Conservation (phyloP, 805 yeast genomes). For the Starmera amethionina region DNA sequence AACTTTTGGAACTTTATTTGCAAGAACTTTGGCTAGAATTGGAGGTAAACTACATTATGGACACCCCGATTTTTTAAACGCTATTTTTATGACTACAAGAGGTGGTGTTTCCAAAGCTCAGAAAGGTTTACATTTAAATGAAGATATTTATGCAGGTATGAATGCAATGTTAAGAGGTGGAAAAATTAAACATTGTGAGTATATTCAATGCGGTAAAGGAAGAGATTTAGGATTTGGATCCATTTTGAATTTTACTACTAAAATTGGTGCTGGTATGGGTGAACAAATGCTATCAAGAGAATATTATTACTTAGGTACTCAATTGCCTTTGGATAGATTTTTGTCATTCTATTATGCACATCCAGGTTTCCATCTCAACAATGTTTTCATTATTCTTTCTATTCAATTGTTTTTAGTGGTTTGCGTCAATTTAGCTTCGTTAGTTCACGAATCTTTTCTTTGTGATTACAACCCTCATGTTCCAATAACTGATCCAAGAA, state of each 20-base stretch:
- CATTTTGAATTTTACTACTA: constrained; percentile 71
- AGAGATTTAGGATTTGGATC: constrained; percentile 81
- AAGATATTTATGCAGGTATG: constrained; percentile 84
- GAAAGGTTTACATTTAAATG: constrained; percentile 72
- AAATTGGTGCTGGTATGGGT: constrained; percentile 88
- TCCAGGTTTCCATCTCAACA: constrained; percentile 79
- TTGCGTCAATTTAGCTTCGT: constrained; percentile 49
- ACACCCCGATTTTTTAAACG: constrained; percentile 75
- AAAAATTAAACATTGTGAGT: constrained; percentile 76
- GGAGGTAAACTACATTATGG: constrained; percentile 84
- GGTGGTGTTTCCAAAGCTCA: constrained; percentile 87
- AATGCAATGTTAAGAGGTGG: constrained; percentile 73
- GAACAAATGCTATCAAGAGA: constrained; percentile 80
- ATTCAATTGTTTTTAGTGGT: constrained; percentile 53
- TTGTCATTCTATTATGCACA: constrained; percentile 77
- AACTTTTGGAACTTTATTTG: constrained; percentile 77
- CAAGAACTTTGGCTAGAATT: constrained; percentile 71
- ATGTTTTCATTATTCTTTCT: constrained; percentile 63
- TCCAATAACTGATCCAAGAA: constrained; percentile 52
- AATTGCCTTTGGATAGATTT: constrained; percentile 68
- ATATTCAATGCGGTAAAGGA: constrained; percentile 81
- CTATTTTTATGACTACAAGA: constrained; percentile 70
- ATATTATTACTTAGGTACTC: constrained; percentile 69
- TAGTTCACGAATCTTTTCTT: constrained; percentile 49
- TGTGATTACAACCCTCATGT: constrained; percentile 50